These are phyloP conservation scores for Fusarium oxysporum DNA, from an alignment of 2,329 filamentous ascomycete species.

Conservation along the genomic window DNA sequence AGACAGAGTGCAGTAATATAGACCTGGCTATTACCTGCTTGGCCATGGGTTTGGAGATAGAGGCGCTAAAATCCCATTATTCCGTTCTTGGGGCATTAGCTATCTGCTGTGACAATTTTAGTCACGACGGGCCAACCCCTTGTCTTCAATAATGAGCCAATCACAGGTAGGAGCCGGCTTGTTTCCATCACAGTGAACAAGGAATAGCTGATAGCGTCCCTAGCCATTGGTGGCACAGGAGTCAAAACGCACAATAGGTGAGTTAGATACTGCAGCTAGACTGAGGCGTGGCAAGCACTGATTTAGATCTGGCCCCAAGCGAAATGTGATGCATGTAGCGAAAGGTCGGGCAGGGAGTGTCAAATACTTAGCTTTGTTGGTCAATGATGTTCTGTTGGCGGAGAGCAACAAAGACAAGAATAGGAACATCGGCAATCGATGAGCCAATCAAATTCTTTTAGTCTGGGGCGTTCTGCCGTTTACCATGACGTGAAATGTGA, in stretches of 20 bases:
- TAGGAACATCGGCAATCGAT: slow-evolving; percentile 16
- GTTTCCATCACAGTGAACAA: slow-evolving; percentile 34
- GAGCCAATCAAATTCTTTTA: background rate
- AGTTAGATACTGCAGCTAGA: slow-evolving; percentile 17
- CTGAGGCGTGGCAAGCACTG: slow-evolving; percentile 30
- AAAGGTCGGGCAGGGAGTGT: slow-evolving; percentile 4
- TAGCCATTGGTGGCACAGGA: slow-evolving; percentile 16
- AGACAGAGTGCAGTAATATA: slow-evolving; percentile 34
- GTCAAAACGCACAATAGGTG: slow-evolving; percentile 25
- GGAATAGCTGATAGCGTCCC: slow-evolving; percentile 20
- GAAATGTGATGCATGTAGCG: slow-evolving; percentile 1
- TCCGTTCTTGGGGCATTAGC: slow-evolving; percentile 20
- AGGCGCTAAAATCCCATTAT: slow-evolving; percentile 39
- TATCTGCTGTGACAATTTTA: slow-evolving; percentile 41
- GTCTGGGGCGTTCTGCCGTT: background rate
- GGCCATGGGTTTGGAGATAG: slow-evolving; percentile 24
- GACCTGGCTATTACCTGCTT: slow-evolving; percentile 26
- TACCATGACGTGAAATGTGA: slow-evolving; percentile 2
- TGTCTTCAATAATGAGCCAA: slow-evolving; percentile 32
- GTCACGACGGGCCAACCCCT: slow-evolving; percentile 34
- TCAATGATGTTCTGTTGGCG: background rate
- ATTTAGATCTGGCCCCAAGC: slow-evolving; percentile 3
- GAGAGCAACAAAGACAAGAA: slow-evolving; percentile 16
- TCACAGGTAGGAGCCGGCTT: slow-evolving; percentile 19
- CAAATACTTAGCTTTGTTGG: slow-evolving; percentile 1